Evolutionary conservation across 192 early-diverging fungal genomes (phyloP).

Genomic region (Nowakowskiella sp.): DNA sequence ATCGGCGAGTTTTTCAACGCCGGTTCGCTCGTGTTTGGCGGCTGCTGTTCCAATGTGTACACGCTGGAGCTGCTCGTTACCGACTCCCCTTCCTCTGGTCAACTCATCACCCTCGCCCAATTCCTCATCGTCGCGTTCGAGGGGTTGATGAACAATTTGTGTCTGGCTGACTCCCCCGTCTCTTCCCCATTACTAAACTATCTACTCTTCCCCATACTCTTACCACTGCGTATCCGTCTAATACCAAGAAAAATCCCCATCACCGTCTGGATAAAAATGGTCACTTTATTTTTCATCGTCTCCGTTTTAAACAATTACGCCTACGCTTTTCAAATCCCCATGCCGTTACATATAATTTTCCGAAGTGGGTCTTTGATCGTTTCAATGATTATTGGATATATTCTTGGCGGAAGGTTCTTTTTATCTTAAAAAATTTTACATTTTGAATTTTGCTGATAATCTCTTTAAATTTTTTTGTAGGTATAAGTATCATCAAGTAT

Average conservation of each 20-base stretch:
- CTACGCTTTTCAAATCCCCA: constrained; percentile 68
- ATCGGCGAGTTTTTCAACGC: too few relatives aligned
- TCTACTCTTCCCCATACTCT: too few relatives aligned
- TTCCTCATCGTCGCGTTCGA: constrained; percentile 67
- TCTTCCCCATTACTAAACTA: too few relatives aligned
- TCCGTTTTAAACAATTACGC: constrained; percentile 80
- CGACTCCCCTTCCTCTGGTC: constrained; percentile 49
- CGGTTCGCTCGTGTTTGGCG: too few relatives aligned
- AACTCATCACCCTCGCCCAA: constrained; percentile 77
- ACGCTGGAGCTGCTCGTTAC: constrained; percentile 68
- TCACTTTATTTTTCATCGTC: constrained; percentile 66
- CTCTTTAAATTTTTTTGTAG: too few relatives aligned
- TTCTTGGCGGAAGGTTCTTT: too few relatives aligned
- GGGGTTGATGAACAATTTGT: constrained; percentile 53
- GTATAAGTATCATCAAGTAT: too few relatives aligned
- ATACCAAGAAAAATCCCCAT: constrained; percentile 54
- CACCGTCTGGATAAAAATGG: constrained; percentile 62
- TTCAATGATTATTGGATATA: constrained; percentile 76
- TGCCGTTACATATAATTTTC: constrained; percentile 89
- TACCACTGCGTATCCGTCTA: too few relatives aligned
- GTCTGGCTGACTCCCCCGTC: too few relatives aligned
- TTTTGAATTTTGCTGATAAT: too few relatives aligned
- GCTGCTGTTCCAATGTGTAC: constrained; percentile 77
- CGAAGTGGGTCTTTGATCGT: constrained; percentile 73
- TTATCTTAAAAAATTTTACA: too few relatives aligned